Evolutionary conservation across 208 protist species (phyloP).

Genomic region (Endotrypanum monterogeii): DNA sequence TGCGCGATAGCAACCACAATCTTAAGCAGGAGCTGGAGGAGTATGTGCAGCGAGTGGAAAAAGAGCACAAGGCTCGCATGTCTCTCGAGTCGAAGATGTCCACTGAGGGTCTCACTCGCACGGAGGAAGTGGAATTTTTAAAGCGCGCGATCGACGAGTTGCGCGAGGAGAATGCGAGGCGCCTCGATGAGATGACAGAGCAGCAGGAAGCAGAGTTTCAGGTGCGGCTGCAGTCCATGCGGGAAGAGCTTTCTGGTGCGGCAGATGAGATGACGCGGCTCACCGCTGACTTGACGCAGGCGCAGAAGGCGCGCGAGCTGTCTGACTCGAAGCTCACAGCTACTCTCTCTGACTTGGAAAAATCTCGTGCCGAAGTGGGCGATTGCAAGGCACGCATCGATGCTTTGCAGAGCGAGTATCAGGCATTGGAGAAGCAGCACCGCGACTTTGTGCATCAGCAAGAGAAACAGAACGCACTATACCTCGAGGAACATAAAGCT

Average conservation of each 20-base stretch:
- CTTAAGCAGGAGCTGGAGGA: slow-evolving; percentile 63
- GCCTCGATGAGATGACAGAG: slow-evolving; percentile 56
- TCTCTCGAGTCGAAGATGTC: slow-evolving; percentile 42
- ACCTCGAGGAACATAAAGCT: slow-evolving; percentile 43
- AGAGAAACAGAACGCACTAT: slow-evolving; percentile 32
- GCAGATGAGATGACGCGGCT: slow-evolving; percentile 38
- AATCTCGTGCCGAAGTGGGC: slow-evolving; percentile 14
- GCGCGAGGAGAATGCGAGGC: slow-evolving; percentile 49
- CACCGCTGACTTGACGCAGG: slow-evolving; percentile 28
- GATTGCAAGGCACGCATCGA: slow-evolving; percentile 21
- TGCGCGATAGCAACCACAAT: slow-evolving; percentile 42
- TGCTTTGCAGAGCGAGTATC: slow-evolving; percentile 16
- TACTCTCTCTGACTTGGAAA: slow-evolving; percentile 23
- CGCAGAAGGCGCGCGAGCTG: slow-evolving; percentile 27
- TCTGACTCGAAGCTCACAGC: slow-evolving; percentile 24
- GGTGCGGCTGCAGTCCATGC: slow-evolving; percentile 57
- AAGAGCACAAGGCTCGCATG: slow-evolving; percentile 53
- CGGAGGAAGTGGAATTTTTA: slow-evolving; percentile 67
- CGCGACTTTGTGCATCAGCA: slow-evolving; percentile 44
- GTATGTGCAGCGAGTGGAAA: slow-evolving; percentile 45
- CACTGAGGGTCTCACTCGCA: slow-evolving; percentile 25
- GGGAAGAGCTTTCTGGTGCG: slow-evolving; percentile 51
- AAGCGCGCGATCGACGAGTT: slow-evolving; percentile 67
- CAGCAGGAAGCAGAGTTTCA: slow-evolving; percentile 63
- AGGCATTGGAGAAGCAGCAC: slow-evolving; percentile 58